Conservation (phyloP, 331 rosid species). For the Spiraea crenata region DNA sequence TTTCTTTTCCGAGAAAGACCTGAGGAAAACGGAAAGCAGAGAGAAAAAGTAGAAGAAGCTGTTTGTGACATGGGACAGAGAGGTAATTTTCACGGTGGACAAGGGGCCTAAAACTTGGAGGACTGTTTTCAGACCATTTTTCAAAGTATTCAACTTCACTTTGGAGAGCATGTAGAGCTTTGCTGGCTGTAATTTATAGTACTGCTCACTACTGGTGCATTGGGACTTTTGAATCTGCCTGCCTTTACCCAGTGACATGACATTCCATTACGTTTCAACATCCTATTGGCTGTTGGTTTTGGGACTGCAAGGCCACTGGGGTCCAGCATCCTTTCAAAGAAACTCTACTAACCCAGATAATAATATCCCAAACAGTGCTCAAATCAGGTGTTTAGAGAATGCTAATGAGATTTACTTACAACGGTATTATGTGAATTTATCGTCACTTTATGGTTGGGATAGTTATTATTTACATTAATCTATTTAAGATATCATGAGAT, state of each 20-base stretch:
- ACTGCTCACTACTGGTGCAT: background rate
- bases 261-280: conserved; percentile 29
- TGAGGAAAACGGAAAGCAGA: conserved; percentile 16
- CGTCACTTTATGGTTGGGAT: no score
- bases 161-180: no score
- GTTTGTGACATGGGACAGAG: background rate
- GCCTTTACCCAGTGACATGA: conserved; percentile 16
- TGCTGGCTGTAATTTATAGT: no score
- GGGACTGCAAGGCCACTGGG: background rate
- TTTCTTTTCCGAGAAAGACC: conserved; percentile 52
- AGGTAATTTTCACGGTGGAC: conserved; percentile 6
- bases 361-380: no score
- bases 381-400: no score
- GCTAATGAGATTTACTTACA: no score
- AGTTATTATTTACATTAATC: no score
- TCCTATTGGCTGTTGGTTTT: conserved; percentile 27
- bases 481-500: no score
- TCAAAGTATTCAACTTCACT: no score
- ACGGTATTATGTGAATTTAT: no score
- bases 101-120: background rate
- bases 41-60: background rate
- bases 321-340: background rate
- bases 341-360: no score
- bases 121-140: no score
- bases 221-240: background rate